Percentiles rank a stretch among this genome's conserved stretches.
Evolutionary conservation across 2,329 filamentous ascomycete species (phyloP).

Genomic region (Alternaria rosae): DNA sequence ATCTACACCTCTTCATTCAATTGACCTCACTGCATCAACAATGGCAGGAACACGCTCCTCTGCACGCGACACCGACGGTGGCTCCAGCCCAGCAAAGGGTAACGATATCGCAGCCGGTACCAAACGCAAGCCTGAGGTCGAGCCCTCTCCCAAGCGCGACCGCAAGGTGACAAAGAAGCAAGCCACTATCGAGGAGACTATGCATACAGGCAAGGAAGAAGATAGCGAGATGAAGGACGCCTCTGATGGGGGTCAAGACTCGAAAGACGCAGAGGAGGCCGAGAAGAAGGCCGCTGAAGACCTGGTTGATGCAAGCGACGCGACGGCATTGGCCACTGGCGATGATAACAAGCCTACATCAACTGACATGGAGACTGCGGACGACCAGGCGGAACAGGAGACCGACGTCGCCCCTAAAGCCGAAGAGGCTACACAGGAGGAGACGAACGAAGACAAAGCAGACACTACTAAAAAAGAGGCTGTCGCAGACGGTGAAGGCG

Average conservation of each 20-base stretch:
- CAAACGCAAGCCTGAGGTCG: conserved; percentile 52
- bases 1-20: not conserved
- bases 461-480: conserved; percentile 28
- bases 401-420: conserved; percentile 8
- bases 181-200: conserved; percentile 61
- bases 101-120: conserved; percentile 45
- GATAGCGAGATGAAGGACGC: conserved; percentile 38
- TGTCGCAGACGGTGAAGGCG: conserved; percentile 32
- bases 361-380: conserved; percentile 23
- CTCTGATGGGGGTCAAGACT: conserved; percentile 11
- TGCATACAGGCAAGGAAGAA: conserved; percentile 50
- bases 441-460: conserved; percentile 1
- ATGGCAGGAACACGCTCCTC: conserved; percentile 44
- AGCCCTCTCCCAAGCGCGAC: conserved; percentile 52
- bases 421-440: conserved; percentile 5
- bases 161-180: conserved; percentile 57
- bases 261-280: conserved; percentile 16
- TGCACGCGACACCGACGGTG: conserved; percentile 22
- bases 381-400: not conserved
- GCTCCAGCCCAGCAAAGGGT: conserved; percentile 31
- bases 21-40: conserved; percentile 3
- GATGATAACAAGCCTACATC: conserved; percentile 26
- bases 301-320: conserved; percentile 8
- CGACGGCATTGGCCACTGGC: conserved; percentile 21
- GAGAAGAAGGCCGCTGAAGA: conserved; percentile 13